phyloP scores from a whole-genome alignment of 805 yeast species.

The Isabelozyma rhagii region DNA sequence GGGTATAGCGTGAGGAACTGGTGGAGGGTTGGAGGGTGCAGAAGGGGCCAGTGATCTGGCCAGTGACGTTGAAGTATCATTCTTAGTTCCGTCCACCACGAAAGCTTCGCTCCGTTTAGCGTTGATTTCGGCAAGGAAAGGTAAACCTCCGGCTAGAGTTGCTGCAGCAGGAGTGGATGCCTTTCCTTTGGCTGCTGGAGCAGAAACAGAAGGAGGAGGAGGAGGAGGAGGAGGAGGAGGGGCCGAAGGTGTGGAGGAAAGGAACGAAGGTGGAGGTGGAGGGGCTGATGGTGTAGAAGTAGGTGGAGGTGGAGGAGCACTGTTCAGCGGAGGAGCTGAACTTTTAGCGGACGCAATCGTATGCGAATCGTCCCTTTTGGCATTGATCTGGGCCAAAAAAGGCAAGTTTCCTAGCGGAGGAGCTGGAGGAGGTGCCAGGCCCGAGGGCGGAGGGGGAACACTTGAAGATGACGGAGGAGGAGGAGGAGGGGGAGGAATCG shows the following conservation, averaged over 20 bases:
- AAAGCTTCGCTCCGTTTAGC: conserved; percentile 49
- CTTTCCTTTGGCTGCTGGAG: conserved; percentile 2
- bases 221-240: conserved; percentile 15
- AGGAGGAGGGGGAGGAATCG: conserved; percentile 9
- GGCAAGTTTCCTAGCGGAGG: conserved; percentile 46
- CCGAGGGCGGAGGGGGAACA: conserved; percentile 14
- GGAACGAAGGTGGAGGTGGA: conserved; percentile 10
- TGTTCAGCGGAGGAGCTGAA: conserved; percentile 5
- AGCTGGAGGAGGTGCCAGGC: conserved; percentile 9
- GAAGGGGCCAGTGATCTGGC: conserved; percentile 15
- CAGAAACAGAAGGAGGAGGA: conserved; percentile 11
- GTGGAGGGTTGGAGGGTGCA: conserved; percentile 17
- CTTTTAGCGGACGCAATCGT: conserved; percentile 42
- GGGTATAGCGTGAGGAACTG: conserved; percentile 8
- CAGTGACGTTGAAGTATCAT: conserved; percentile 6
- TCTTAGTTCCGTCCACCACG: conserved; percentile 42
- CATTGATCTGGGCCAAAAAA: conserved; percentile 56
- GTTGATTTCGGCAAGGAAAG: conserved; percentile 58
- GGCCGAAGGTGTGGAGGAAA: conserved; percentile 9
- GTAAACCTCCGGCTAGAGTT: conserved; percentile 41
- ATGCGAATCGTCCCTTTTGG: conserved; percentile 48
- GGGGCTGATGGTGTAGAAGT: conserved; percentile 21
- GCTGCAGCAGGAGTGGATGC: conserved; percentile 6
- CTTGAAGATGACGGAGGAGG: conserved; percentile 8
- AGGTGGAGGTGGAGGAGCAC: conserved; percentile 14